phyloP scores from a whole-genome alignment of 352 stramenopile species.

The Elongisporangium undulatum region DNA sequence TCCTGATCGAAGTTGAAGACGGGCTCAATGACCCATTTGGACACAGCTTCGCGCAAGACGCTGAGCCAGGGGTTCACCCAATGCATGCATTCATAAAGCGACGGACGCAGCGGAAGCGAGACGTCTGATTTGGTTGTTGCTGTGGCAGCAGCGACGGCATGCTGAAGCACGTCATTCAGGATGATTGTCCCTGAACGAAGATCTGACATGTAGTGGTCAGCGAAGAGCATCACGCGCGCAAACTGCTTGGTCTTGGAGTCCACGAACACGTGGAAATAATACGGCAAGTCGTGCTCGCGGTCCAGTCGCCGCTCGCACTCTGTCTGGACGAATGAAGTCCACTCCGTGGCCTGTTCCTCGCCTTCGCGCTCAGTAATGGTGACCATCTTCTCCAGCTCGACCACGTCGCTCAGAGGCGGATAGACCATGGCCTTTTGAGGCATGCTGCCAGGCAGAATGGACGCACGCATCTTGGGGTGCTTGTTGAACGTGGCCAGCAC shows the following conservation, averaged over 20 bases:
- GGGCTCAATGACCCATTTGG: slow-evolving; percentile 60
- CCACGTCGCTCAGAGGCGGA: slow-evolving; percentile 29
- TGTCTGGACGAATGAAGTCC: slow-evolving; percentile 38
- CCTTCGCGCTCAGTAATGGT: slow-evolving; percentile 27
- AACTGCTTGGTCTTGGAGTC: slow-evolving; percentile 32
- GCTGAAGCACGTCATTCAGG: slow-evolving; percentile 38
- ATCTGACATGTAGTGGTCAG: slow-evolving; percentile 67
- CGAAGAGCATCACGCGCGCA: slow-evolving; percentile 40
- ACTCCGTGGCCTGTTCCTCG: slow-evolving; percentile 25
- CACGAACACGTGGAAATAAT: slow-evolving; percentile 31
- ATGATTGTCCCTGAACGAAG: slow-evolving; percentile 34
- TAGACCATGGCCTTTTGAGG: slow-evolving; percentile 54
- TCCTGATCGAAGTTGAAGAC: slow-evolving; percentile 56
- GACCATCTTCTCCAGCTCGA: slow-evolving; percentile 33
- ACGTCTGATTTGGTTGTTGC: slow-evolving; percentile 3
- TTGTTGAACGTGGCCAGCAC: slow-evolving; percentile 54
- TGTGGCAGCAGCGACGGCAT: background rate
- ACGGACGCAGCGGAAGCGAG: slow-evolving; percentile 28
- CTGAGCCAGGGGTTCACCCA: slow-evolving; percentile 46
- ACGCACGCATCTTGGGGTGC: slow-evolving; percentile 42
- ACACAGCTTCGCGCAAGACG: slow-evolving; percentile 45
- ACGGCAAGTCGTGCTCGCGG: slow-evolving; percentile 45
- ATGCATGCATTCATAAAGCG: slow-evolving; percentile 56
- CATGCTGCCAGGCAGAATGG: slow-evolving; percentile 29
- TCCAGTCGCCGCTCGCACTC: slow-evolving; percentile 40